A percentile compares a stretch with the other conserved stretches of the same genome.
These are phyloP conservation scores for Anthostomella pinea DNA, from an alignment of 2,329 filamentous ascomycete species.

Conservation along the genomic window DNA sequence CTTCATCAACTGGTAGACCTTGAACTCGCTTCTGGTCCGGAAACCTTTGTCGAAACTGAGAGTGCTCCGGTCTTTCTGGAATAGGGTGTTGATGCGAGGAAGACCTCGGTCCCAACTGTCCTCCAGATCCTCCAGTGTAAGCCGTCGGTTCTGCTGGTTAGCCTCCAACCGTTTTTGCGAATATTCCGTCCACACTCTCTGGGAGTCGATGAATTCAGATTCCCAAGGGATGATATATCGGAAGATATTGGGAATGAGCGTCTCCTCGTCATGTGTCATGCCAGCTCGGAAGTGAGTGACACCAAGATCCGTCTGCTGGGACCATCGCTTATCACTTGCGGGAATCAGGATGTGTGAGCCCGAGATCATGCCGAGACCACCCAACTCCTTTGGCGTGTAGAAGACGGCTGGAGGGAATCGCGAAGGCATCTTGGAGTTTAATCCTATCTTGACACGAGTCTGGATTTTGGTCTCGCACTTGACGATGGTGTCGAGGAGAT, in stretches of 20 bases:
- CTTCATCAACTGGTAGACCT: constrained; percentile 98
- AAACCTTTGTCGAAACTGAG: constrained; percentile 98
- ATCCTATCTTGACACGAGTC: constrained; percentile 94
- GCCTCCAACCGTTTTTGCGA: constrained; percentile 96
- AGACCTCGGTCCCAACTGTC: constrained; percentile 98
- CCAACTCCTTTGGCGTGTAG: constrained; percentile 96
- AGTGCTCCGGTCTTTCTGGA: constrained; percentile 97
- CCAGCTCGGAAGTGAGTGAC: constrained; percentile 96
- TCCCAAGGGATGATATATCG: constrained; percentile 99
- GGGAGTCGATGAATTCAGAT: constrained; percentile 97
- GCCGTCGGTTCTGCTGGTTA: constrained; percentile 90
- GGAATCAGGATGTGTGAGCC: constrained; percentile 97
- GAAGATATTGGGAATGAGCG: constrained; percentile 97
- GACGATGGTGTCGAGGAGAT: constrained; percentile 92
- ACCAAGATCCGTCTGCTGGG: constrained; percentile 94
- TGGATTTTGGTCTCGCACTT: constrained; percentile 99
- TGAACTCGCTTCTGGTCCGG: constrained; percentile 92
- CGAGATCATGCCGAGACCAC: constrained; percentile 97
- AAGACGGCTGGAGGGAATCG: constrained; percentile 98
- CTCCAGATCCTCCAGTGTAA: constrained; percentile 94
- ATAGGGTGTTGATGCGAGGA: constrained; percentile 95
- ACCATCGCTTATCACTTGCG: constrained; percentile 96
- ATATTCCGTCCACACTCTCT: constrained; percentile 98
- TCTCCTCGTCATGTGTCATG: constrained; percentile 98
- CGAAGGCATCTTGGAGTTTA: constrained; percentile 99